Percentiles rank a stretch among this genome's conserved stretches.
Conservation (phyloP, 371 early-diverging fungal species). For the Amoeboaphelidium occidentale region DNA sequence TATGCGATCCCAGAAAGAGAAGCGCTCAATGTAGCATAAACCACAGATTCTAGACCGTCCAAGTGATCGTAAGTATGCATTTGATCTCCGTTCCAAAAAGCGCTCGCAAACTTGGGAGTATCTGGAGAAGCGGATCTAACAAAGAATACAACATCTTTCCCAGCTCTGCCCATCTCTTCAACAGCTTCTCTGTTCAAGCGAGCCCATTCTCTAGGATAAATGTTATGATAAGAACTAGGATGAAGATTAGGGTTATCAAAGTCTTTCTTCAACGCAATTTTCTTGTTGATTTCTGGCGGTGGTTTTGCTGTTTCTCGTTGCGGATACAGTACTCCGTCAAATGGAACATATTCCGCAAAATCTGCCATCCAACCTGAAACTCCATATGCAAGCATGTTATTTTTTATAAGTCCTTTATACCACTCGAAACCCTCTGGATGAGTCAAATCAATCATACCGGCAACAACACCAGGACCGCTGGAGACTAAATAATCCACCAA, state of each 20-base stretch:
- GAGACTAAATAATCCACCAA: neutral
- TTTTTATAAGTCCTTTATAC: neutral
- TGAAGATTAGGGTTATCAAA: no score
- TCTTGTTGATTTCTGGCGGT: neutral
- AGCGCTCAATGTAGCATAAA: neutral
- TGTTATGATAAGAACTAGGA: neutral
- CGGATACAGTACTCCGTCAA: neutral
- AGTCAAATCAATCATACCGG: conserved; percentile 2
- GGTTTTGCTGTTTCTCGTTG: neutral
- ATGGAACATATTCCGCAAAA: conserved; percentile 2
- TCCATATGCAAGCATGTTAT: conserved; percentile 1
- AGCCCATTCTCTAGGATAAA: neutral
- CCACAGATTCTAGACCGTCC: neutral
- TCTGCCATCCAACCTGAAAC: conserved; percentile 1
- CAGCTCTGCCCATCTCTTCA: neutral
- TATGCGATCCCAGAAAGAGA: conserved; percentile 17
- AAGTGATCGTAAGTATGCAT: neutral
- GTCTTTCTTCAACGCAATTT: no score
- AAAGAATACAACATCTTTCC: neutral
- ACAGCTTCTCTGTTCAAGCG: neutral
- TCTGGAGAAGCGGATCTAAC: neutral
- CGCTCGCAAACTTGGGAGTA: neutral
- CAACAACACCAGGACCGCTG: conserved; percentile 1
- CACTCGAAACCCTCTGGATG: conserved; percentile 1
- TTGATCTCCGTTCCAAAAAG: neutral